A percentile compares a stretch with the other conserved stretches of the same genome.
Conservation (phyloP, 805 yeast genomes). For the Alloascoidea africana region DNA sequence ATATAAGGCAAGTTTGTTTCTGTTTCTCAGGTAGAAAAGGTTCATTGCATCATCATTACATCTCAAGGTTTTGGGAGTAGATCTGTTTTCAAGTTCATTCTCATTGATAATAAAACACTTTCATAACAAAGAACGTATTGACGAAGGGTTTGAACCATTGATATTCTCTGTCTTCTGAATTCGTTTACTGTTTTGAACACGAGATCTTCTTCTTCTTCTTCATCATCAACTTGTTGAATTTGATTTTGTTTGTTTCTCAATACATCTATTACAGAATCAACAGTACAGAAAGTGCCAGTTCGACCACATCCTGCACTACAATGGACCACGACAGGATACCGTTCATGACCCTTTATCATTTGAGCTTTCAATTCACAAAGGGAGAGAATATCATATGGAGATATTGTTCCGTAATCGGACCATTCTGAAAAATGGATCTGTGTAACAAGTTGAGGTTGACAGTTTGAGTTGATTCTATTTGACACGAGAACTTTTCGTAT, state of each 20-base stretch:
- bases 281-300: slow-evolving; percentile 68
- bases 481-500: slow-evolving; percentile 1
- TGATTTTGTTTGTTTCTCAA: slow-evolving; percentile 13
- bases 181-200: slow-evolving; percentile 47
- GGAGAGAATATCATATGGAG: slow-evolving; percentile 47
- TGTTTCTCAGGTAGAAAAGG: too few species aligned
- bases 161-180: slow-evolving; percentile 58
- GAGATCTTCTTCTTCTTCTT: slow-evolving; percentile 30
- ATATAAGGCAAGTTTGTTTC: too few species aligned
- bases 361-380: slow-evolving; percentile 30
- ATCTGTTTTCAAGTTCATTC: too few species aligned
- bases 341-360: slow-evolving; percentile 3
- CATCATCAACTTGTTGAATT: slow-evolving; percentile 2
- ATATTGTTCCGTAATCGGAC: slow-evolving; percentile 72
- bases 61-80: too few species aligned
- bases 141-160: slow-evolving; percentile 74
- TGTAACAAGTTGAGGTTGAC: slow-evolving; percentile 28
- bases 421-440: slow-evolving; percentile 72
- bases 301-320: slow-evolving; percentile 98
- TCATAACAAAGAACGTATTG: slow-evolving; percentile 70
- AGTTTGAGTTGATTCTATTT: slow-evolving; percentile 9
- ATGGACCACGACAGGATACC: slow-evolving; percentile 53
- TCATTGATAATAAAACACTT: slow-evolving; percentile 17
- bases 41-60: too few species aligned
- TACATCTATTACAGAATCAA: slow-evolving; percentile 24